Conservation (phyloP, 2,329 filamentous ascomycete genomes). For the Sporothrix brasiliensis region DNA sequence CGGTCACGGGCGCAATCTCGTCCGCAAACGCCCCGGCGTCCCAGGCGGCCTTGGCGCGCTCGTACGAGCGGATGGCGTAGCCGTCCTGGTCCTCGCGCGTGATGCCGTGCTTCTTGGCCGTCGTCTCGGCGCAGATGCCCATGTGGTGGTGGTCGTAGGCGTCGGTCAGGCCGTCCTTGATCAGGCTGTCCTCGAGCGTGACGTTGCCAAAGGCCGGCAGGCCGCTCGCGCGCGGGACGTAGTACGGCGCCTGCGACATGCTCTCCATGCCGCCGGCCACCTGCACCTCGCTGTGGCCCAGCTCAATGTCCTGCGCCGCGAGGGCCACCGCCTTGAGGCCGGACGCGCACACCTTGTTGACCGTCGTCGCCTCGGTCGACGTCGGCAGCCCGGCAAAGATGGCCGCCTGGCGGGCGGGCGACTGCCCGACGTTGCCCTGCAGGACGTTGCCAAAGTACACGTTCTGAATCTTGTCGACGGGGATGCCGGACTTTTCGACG, state of each 20-base stretch:
- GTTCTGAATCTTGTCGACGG: constrained; percentile 77
- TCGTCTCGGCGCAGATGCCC: constrained; percentile 95
- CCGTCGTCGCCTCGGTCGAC: constrained; percentile 83
- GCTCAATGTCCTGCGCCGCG: constrained; percentile 91
- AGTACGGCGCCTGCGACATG: constrained; percentile 94
- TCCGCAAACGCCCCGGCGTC: constrained; percentile 79
- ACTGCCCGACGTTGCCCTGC: constrained; percentile 79
- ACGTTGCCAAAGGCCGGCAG: constrained; percentile 85
- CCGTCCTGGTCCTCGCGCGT: constrained; percentile 85
- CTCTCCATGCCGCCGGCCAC: constrained; percentile 97
- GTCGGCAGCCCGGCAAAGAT: constrained; percentile 84
- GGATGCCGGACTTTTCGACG: constrained; percentile 81
- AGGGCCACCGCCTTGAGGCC: constrained; percentile 90
- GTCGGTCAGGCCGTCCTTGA: constrained; percentile 94
- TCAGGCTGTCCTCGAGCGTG: constrained; percentile 85
- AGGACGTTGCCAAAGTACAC: constrained; percentile 98
- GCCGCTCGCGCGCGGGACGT: constrained; percentile 78
- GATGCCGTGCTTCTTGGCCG: constrained; percentile 82
- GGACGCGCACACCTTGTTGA: constrained; percentile 98
- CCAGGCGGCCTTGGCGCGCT: constrained; percentile 89
- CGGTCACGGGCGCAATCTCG: constrained; percentile 85
- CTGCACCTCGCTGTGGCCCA: constrained; percentile 84
- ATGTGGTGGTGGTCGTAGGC: constrained; percentile 98
- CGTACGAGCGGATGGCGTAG: constrained; percentile 87
- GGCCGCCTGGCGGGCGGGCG: constrained; percentile 86